Percentiles rank a stretch among this genome's conserved stretches.
phyloP scores from a whole-genome alignment of 192 early-diverging fungal genomes.

The Coemansia erecta region DNA sequence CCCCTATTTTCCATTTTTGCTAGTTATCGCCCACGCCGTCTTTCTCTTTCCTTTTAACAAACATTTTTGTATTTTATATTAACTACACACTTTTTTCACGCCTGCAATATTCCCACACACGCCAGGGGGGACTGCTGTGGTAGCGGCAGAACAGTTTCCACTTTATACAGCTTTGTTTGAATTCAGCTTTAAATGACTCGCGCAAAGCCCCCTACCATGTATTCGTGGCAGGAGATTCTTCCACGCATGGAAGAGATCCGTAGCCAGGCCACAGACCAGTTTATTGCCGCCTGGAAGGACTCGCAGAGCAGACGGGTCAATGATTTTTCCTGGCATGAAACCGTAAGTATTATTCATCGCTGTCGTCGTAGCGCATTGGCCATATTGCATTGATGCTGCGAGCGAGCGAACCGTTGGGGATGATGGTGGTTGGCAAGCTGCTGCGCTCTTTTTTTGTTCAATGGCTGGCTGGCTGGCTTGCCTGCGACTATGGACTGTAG shows the following conservation, averaged over 20 bases:
- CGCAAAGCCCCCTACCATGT: slow-evolving; percentile 17
- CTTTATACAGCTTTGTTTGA: slow-evolving; percentile 8
- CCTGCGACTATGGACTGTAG: no score
- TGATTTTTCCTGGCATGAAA: slow-evolving; percentile 55
- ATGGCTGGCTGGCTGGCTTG: no score
- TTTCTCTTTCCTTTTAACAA: neutral
- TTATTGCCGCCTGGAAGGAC: slow-evolving; percentile 45
- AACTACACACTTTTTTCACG: slow-evolving; percentile 4
- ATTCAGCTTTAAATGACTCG: slow-evolving; percentile 25
- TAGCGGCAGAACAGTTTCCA: no score
- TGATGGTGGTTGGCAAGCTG: no score
- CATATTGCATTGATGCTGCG: no score
- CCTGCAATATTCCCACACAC: neutral
- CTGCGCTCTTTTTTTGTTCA: no score
- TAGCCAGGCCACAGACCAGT: slow-evolving; percentile 45
- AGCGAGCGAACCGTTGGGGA: no score
- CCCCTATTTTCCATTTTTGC: no score
- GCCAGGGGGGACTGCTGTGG: neutral
- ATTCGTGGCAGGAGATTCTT: slow-evolving; percentile 50
- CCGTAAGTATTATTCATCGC: slow-evolving; percentile 25
- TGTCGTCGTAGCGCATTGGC: no score
- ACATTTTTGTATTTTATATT: neutral
- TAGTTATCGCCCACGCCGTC: no score
- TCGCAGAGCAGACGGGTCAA: slow-evolving; percentile 19
- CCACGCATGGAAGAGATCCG: slow-evolving; percentile 54